Conservation (phyloP, 371 early-diverging fungal genomes). For the Apophysomyces elegans region DNA sequence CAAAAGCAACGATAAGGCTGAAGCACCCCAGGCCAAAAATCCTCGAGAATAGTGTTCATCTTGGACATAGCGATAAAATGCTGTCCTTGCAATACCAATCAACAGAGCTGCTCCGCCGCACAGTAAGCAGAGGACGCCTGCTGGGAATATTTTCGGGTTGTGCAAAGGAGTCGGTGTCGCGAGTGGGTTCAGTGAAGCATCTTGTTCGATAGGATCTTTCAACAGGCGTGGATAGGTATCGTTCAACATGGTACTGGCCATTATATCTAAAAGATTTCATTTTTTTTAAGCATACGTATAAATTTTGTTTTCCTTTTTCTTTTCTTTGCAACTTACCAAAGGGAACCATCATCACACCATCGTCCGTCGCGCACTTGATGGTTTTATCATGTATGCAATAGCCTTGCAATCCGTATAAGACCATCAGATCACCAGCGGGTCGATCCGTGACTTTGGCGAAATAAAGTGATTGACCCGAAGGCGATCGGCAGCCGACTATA, state of each 20-base stretch:
- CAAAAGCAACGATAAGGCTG: constrained; percentile 34
- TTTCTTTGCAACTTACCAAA: constrained; percentile 32
- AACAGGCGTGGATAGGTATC: constrained; percentile 38
- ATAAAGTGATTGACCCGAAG: constrained; percentile 30
- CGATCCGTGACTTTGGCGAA: constrained; percentile 41
- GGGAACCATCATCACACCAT: constrained; percentile 41
- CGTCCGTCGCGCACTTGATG: constrained; percentile 27
- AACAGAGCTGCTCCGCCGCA: constrained; percentile 29
- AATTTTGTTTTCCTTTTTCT: not conserved
- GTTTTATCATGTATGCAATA: constrained; percentile 36
- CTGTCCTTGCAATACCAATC: constrained; percentile 22
- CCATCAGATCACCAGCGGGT: constrained; percentile 19
- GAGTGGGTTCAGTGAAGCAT: constrained; percentile 35
- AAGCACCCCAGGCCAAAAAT: constrained; percentile 38
- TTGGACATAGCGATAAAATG: constrained; percentile 25
- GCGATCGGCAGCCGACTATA: constrained; percentile 31
- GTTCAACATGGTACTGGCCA: constrained; percentile 33
- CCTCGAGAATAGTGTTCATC: constrained; percentile 47
- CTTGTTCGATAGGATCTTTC: constrained; percentile 29
- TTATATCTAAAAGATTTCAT: constrained; percentile 27
- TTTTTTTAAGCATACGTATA: not conserved
- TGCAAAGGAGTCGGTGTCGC: constrained; percentile 43
- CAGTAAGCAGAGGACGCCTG: constrained; percentile 37
- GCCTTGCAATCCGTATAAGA: constrained; percentile 44
- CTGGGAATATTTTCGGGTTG: constrained; percentile 45